Percentiles rank a stretch among this genome's conserved stretches.
Conservation (phyloP, 106 monocot genomes). For the Dioscorea zingiberensis region DNA sequence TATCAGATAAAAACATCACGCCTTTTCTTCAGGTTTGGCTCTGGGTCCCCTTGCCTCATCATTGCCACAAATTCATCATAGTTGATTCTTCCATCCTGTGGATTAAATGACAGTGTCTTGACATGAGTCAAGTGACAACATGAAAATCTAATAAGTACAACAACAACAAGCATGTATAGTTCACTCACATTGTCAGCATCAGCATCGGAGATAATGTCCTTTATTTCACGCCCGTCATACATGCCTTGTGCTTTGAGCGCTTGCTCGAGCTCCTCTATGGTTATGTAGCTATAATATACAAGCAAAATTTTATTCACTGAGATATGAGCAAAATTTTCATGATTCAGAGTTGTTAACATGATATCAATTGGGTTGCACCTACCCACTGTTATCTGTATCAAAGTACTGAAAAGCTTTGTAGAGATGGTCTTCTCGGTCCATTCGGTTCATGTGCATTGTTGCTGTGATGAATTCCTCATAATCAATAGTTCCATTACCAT, state of each 20-base stretch:
- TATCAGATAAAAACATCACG: constrained; percentile 12
- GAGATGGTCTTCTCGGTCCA: constrained; percentile 47
- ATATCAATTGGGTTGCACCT: not conserved
- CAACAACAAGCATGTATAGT: not conserved
- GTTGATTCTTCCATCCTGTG: constrained; percentile 62
- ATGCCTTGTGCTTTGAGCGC: constrained; percentile 69
- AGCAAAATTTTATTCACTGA: not conserved
- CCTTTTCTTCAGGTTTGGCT: constrained; percentile 15
- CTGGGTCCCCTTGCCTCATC: constrained; percentile 39
- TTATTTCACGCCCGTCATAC: constrained; percentile 69
- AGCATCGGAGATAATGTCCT: constrained; percentile 68
- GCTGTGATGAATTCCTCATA: constrained; percentile 56
- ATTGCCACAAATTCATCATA: constrained; percentile 52
- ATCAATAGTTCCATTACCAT: constrained; percentile 49
- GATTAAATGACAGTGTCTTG: not conserved
- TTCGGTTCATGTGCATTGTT: constrained; percentile 46
- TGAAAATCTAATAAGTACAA: not conserved
- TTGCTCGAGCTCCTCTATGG: constrained; percentile 90
- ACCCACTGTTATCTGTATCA: constrained; percentile 52
- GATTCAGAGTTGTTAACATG: not conserved
- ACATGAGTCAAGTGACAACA: not conserved
- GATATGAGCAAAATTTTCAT: not conserved
- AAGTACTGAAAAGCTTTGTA: constrained; percentile 45
- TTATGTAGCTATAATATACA: constrained; percentile 48
- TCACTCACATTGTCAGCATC: constrained; percentile 80